Evolutionary conservation across 2,329 filamentous ascomycete species (phyloP), one percentile per base, ranked within the genome.

Genomic region (Talaromyces piceae): DNA sequence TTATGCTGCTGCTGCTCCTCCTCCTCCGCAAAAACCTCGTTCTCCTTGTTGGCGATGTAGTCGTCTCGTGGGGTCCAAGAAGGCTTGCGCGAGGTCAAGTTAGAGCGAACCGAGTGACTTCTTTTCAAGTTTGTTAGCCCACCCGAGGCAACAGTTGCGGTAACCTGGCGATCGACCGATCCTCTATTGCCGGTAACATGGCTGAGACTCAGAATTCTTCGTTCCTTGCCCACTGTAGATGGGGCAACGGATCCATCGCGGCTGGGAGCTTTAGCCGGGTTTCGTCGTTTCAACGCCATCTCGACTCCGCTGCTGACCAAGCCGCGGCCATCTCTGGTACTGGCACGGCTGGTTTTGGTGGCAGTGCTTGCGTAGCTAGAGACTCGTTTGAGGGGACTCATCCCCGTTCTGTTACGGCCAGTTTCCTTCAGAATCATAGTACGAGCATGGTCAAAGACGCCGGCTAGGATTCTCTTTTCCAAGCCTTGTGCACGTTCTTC

Each of bases 381-480:
- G 28, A 77, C 72, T 16, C 77, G 72, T 58, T 77, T 79, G 50
- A 78, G 68, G 56, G n/a, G n/a, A n/a, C 70, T 76, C 74, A 79
- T 75, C 58, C 63, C 65, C 62, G 67, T 72, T 28, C 62, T 65
- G 63, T 49, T 79, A 73, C 72, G 88, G 6, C 53, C 53, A 22
- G 85, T 58, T 82, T 74, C 67, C 41, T 93, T 87, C 52, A 97
- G 80, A n/a, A 96, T 77, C 23, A 91, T 84, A 5, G 65, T 68
- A 44, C 91, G 86, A 18, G 91, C 96, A 66, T 97, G 91, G 61
- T 97, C 91, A 73, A 98, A 94, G 56, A 97, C 88, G 23, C 91
- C 91, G 58, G 97, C 91, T 27, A 98, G 74, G 59, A 98, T 95
- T 23, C 93, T 84, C 48, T 91, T 87, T 72, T 98, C 93, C 22